phyloP scores from a whole-genome alignment of 441 rosid species.

The Kokia cookei region DNA sequence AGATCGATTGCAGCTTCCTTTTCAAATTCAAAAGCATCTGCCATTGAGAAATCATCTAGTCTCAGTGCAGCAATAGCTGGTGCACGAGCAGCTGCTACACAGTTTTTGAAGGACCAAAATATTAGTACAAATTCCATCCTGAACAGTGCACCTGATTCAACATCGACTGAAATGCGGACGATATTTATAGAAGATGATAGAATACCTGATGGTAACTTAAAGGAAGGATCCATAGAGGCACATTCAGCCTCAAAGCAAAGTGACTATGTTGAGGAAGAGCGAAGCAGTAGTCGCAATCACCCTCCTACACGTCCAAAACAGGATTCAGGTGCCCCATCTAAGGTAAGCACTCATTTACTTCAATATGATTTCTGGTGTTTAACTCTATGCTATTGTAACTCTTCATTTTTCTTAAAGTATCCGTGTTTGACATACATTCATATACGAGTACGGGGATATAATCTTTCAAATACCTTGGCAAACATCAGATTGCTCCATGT shows the following conservation, averaged over 20 bases:
- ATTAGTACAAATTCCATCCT: constrained; percentile 10
- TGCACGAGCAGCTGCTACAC: constrained; percentile 79
- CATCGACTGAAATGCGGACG: constrained; percentile 8
- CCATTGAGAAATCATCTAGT: constrained; percentile 37
- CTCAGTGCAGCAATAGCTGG: constrained; percentile 70
- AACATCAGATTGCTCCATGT: background rate
- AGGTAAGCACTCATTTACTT: constrained; percentile 30
- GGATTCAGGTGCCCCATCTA: constrained; percentile 37
- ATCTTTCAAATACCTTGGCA: background rate
- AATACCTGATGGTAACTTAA: constrained; percentile 2
- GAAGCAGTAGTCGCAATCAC: constrained; percentile 26
- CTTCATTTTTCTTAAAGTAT: background rate
- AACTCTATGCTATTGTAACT: background rate
- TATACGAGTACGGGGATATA: too few species aligned
- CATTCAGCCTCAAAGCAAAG: constrained; percentile 17
- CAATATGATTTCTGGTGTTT: background rate
- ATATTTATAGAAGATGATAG: constrained; percentile 20
- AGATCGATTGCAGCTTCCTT: constrained; percentile 39
- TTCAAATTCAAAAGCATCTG: constrained; percentile 21
- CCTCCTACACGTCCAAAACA: constrained; percentile 17
- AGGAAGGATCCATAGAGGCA: constrained; percentile 13
- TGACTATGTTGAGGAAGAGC: constrained; percentile 10
- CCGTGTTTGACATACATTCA: too few species aligned
- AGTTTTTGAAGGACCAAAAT: constrained; percentile 48
- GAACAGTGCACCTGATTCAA: constrained; percentile 7